Conservation (phyloP, 2,329 filamentous ascomycete species). For the Volutella citrinella region DNA sequence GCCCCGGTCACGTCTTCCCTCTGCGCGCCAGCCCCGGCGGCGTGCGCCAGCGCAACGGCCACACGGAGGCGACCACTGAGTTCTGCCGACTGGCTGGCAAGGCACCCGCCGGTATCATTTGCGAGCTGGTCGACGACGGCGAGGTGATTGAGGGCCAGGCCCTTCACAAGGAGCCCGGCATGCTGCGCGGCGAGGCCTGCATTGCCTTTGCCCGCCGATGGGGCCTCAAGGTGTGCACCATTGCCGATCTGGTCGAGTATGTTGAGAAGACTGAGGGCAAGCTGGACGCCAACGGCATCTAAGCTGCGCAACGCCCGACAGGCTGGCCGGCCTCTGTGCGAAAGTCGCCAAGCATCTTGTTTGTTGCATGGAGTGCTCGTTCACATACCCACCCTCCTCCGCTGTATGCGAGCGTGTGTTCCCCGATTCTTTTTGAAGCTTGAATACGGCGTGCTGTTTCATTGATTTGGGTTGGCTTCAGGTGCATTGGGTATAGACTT, state of each 20-base stretch:
- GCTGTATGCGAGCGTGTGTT: neutral
- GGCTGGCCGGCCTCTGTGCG: too few species aligned
- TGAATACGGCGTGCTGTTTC: neutral
- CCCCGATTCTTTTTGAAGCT: neutral
- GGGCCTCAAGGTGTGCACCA: slow-evolving; percentile 92
- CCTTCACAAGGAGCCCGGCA: slow-evolving; percentile 66
- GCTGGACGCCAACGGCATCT: slow-evolving; percentile 38
- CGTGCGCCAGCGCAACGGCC: slow-evolving; percentile 74
- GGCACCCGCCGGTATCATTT: slow-evolving; percentile 74
- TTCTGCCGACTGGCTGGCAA: slow-evolving; percentile 84
- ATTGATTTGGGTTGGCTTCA: neutral
- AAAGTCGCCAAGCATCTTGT: too few species aligned
- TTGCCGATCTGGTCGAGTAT: slow-evolving; percentile 81
- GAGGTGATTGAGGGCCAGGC: slow-evolving; percentile 66
- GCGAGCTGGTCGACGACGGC: slow-evolving; percentile 88
- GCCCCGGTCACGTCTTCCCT: slow-evolving; percentile 89
- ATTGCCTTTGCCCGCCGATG: slow-evolving; percentile 83
- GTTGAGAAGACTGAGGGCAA: slow-evolving; percentile 73
- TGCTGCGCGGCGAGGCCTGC: slow-evolving; percentile 89
- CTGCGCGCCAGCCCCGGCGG: slow-evolving; percentile 76
- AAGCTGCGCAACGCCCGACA: slow-evolving; percentile 4
- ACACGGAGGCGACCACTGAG: slow-evolving; percentile 92
- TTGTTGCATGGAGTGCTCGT: neutral
- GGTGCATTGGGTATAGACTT: neutral
- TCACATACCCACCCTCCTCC: neutral